These are phyloP conservation scores for Neonectria hederae DNA, from an alignment of 2,329 filamentous ascomycete genomes.

Conservation along the genomic window DNA sequence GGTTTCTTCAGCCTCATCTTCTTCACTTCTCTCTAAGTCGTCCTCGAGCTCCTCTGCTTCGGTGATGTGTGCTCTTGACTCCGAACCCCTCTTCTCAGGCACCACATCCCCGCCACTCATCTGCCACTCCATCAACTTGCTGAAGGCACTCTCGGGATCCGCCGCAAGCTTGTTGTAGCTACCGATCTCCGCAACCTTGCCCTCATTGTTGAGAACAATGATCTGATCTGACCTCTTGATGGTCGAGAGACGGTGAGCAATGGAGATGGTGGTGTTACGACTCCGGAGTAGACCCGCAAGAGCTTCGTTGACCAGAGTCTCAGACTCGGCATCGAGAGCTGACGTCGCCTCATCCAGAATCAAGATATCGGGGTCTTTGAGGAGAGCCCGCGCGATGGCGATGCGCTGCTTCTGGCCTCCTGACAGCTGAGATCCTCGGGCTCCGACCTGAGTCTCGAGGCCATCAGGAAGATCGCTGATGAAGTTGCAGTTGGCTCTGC, in stretches of 20 bases:
- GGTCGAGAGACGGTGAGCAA: conserved; percentile 93
- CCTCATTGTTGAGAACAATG: conserved; percentile 88
- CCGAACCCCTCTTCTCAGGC: conserved; percentile 50
- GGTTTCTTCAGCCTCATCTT: conserved; percentile 46
- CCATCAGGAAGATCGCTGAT: conserved; percentile 97
- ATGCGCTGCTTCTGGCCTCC: conserved; percentile 98
- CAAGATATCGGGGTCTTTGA: conserved; percentile 96
- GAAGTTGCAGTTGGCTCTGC: conserved; percentile 94
- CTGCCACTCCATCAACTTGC: conserved; percentile 98
- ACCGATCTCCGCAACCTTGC: conserved; percentile 89
- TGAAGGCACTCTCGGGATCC: conserved; percentile 84
- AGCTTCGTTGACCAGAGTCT: conserved; percentile 94
- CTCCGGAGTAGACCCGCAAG: conserved; percentile 82
- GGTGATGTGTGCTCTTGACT: conserved; percentile 54
- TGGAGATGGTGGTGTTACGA: conserved; percentile 95
- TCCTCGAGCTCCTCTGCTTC: conserved; percentile 64
- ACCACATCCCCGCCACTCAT: conserved; percentile 82
- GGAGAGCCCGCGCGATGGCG: conserved; percentile 91
- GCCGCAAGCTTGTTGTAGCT: conserved; percentile 80
- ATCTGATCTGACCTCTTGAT: conserved; percentile 97
- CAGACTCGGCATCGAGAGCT: conserved; percentile 93
- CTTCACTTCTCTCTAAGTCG: conserved; percentile 54
- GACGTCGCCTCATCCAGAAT: conserved; percentile 97
- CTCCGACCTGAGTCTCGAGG: conserved; percentile 91
- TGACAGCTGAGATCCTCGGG: conserved; percentile 90